Evolutionary conservation across 2,329 filamentous ascomycete species (phyloP).

Genomic region (Ascochyta clinopodiicola): DNA sequence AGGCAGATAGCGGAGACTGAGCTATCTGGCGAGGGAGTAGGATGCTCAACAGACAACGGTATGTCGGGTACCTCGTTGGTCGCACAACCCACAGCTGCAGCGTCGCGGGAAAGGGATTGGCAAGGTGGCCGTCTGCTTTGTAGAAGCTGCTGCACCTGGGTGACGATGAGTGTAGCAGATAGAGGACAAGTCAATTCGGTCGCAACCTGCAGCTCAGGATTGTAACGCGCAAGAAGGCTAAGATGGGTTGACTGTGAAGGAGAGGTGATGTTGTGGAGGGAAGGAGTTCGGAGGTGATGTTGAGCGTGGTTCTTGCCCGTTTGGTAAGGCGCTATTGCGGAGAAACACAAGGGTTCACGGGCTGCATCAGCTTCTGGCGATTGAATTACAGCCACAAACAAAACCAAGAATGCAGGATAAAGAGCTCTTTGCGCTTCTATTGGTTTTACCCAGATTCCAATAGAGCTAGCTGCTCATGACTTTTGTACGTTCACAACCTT

Average conservation of each 20-base stretch:
- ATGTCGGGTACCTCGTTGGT: conserved; percentile 17
- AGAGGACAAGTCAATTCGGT: not conserved
- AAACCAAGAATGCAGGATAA: not conserved
- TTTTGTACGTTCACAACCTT: not conserved
- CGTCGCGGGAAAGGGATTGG: conserved; percentile 32
- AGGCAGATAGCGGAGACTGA: conserved; percentile 13
- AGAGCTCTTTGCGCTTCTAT: not conserved
- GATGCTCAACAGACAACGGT: conserved; percentile 14
- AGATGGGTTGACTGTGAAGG: conserved; percentile 11
- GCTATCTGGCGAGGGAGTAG: conserved; percentile 17
- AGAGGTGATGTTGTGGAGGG: conserved; percentile 27
- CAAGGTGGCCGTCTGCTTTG: conserved; percentile 28
- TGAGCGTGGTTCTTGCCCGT: conserved; percentile 31
- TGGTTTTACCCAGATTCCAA: not conserved
- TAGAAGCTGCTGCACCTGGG: conserved; percentile 16
- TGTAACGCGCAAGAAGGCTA: not conserved
- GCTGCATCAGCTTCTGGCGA: conserved; percentile 14
- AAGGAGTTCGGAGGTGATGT: conserved; percentile 31
- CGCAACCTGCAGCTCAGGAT: conserved; percentile 1
- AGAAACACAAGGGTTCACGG: conserved; percentile 19
- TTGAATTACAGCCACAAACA: not conserved
- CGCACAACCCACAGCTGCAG: conserved; percentile 15
- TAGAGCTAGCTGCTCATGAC: not conserved
- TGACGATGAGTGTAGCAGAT: not conserved
- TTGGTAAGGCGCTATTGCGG: conserved; percentile 28